Conservation (phyloP, 2,329 filamentous ascomycete species). For the Paecilomyces sp. region DNA sequence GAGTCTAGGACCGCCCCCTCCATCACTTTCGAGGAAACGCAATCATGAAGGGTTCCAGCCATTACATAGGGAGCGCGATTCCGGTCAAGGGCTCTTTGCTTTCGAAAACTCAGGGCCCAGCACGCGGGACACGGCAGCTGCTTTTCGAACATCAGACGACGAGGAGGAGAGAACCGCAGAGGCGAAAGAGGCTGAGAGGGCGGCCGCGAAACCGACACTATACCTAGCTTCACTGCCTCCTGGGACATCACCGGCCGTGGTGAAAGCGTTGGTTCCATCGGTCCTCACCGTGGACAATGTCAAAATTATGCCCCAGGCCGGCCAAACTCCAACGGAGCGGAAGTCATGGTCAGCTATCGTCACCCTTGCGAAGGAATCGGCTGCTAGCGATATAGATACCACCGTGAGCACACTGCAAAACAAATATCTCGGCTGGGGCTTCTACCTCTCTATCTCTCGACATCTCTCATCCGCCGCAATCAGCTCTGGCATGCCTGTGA, state of each 20-base stretch:
- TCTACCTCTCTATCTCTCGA: conserved; percentile 70
- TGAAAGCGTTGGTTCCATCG: conserved; percentile 43
- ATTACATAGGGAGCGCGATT: conserved; percentile 32
- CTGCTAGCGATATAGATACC: conserved; percentile 74
- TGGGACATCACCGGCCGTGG: conserved; percentile 41
- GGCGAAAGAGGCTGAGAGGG: conserved; percentile 37
- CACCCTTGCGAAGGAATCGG: conserved; percentile 70
- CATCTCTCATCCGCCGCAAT: conserved; percentile 72
- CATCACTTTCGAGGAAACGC: conserved; percentile 36
- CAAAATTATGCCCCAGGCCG: conserved; percentile 57
- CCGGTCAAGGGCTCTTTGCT: conserved; percentile 29
- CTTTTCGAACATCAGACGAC: conserved; percentile 37
- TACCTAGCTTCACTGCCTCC: conserved; percentile 49
- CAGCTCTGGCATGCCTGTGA: conserved; percentile 45
- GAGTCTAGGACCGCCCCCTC: conserved; percentile 35
- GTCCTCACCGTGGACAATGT: conserved; percentile 65
- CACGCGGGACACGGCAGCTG: conserved; percentile 26
- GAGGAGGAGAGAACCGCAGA: conserved; percentile 36
- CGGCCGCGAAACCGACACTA: conserved; percentile 48
- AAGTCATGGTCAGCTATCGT: conserved; percentile 73
- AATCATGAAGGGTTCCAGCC: conserved; percentile 33
- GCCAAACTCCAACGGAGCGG: conserved; percentile 48
- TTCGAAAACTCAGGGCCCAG: conserved; percentile 29
- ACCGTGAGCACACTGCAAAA: conserved; percentile 74
- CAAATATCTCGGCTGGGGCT: conserved; percentile 76